phyloP scores from a whole-genome alignment of 495 filamentous ascomycete species.

The Penicillium egyptiacum region DNA sequence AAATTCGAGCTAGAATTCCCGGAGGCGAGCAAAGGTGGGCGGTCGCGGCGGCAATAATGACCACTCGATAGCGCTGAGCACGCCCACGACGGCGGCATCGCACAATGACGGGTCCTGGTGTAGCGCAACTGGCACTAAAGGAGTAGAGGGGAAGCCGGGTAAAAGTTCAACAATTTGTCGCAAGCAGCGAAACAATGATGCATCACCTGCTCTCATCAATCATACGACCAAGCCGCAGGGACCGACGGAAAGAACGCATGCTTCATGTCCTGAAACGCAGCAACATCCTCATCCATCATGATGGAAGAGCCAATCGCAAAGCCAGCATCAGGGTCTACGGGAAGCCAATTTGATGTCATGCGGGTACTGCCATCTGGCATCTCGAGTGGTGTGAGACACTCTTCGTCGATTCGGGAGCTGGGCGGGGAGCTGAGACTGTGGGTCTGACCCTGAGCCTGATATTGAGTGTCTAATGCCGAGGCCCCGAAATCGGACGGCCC shows the following conservation, averaged over 20 bases:
- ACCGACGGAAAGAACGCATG: neutral
- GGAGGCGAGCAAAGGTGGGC: neutral
- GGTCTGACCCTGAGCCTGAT: neutral
- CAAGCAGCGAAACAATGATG: neutral
- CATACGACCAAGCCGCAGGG: constrained; percentile 4
- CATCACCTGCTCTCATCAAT: neutral
- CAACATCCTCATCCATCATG: neutral
- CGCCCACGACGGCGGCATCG: neutral
- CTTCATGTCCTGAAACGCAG: neutral
- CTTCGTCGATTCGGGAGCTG: constrained; percentile 10
- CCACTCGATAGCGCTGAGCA: too few species aligned
- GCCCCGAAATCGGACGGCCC: neutral
- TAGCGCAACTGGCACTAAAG: neutral
- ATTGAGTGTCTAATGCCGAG: neutral
- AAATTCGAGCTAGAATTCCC: neutral
- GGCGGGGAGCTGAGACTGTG: neutral
- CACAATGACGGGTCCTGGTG: neutral
- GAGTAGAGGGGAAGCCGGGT: neutral
- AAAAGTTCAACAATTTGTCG: neutral
- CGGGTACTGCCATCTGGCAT: constrained; percentile 43
- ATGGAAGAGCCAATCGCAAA: constrained; percentile 30
- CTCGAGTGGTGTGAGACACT: constrained; percentile 32
- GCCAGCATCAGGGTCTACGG: constrained; percentile 38
- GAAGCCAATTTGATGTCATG: constrained; percentile 39
- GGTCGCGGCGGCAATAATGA: neutral